Conservation (phyloP, 2,329 filamentous ascomycete species). For the Aspergillus phoenicis region DNA sequence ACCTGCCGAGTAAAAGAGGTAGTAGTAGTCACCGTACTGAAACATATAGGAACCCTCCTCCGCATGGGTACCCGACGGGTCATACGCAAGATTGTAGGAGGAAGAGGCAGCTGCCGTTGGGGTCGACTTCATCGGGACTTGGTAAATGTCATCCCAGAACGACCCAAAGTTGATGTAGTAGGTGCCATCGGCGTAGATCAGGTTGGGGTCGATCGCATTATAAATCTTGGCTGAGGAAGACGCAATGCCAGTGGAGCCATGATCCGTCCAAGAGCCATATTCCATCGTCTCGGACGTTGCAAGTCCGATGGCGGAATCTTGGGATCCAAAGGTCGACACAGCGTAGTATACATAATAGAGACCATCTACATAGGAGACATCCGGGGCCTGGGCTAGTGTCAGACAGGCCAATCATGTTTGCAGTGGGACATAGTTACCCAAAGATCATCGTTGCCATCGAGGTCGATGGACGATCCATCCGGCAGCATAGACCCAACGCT, state of each 20-base stretch:
- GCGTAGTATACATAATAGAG: conserved; percentile 69
- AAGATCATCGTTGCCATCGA: conserved; percentile 51
- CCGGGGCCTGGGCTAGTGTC: conserved; percentile 57
- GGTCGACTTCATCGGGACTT: conserved; percentile 52
- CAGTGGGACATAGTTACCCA: conserved; percentile 44
- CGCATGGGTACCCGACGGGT: conserved; percentile 54
- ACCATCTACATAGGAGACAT: conserved; percentile 59
- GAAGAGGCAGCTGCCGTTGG: conserved; percentile 35
- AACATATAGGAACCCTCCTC: conserved; percentile 62
- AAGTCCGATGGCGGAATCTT: conserved; percentile 64
- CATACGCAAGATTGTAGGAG: conserved; percentile 57
- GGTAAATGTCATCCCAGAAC: conserved; percentile 69
- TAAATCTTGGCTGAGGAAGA: conserved; percentile 49
- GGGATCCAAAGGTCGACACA: conserved; percentile 64
- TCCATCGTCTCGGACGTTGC: conserved; percentile 53
- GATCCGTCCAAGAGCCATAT: conserved; percentile 36
- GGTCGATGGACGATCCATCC: conserved; percentile 49
- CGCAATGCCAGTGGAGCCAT: conserved; percentile 37
- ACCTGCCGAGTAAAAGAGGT: conserved; percentile 65
- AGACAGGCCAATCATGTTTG: background rate
- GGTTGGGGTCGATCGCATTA: conserved; percentile 64
- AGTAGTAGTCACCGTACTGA: conserved; percentile 60
- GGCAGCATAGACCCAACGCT: conserved; percentile 51
- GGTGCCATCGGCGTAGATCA: conserved; percentile 46
- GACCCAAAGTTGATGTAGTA: conserved; percentile 66